Conservation (phyloP, 805 yeast genomes). For the Suhomyces sp. region DNA sequence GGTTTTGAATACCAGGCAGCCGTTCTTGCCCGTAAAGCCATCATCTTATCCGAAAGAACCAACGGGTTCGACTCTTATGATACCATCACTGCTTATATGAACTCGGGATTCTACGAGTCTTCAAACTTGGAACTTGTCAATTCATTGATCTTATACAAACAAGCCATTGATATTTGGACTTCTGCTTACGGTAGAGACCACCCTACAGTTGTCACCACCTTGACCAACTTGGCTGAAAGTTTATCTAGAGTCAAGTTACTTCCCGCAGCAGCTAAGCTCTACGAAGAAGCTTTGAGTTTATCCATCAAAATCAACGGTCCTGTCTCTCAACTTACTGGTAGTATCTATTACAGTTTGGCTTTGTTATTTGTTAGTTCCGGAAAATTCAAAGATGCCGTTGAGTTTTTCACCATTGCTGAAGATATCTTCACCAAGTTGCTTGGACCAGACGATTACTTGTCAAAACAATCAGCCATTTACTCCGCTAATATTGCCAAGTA, state of each 20-base stretch:
- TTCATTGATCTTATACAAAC: slow-evolving; percentile 59
- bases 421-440: slow-evolving; percentile 53
- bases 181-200: slow-evolving; percentile 60
- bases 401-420: slow-evolving; percentile 55
- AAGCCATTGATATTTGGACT: slow-evolving; percentile 61
- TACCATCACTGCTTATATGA: slow-evolving; percentile 66
- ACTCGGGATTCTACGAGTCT: slow-evolving; percentile 72
- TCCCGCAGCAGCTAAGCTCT: slow-evolving; percentile 51
- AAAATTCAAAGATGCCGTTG: slow-evolving; percentile 56
- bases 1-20: slow-evolving; percentile 60
- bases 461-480: slow-evolving; percentile 70
- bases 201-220: slow-evolving; percentile 66
- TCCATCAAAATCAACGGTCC: slow-evolving; percentile 55
- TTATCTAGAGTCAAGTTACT: slow-evolving; percentile 53
- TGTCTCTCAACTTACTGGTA: slow-evolving; percentile 60
- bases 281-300: slow-evolving; percentile 51
- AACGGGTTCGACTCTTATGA: slow-evolving; percentile 80
- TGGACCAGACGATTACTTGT: slow-evolving; percentile 66
- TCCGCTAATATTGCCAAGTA: slow-evolving; percentile 53
- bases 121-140: slow-evolving; percentile 56
- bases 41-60: slow-evolving; percentile 73
- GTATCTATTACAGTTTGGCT: slow-evolving; percentile 63
- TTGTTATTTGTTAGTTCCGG: slow-evolving; percentile 49
- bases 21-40: slow-evolving; percentile 64
- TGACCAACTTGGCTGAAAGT: slow-evolving; percentile 59